phyloP scores from a whole-genome alignment of 371 early-diverging fungal genomes.

The Quaeritorhiza haematococci region DNA sequence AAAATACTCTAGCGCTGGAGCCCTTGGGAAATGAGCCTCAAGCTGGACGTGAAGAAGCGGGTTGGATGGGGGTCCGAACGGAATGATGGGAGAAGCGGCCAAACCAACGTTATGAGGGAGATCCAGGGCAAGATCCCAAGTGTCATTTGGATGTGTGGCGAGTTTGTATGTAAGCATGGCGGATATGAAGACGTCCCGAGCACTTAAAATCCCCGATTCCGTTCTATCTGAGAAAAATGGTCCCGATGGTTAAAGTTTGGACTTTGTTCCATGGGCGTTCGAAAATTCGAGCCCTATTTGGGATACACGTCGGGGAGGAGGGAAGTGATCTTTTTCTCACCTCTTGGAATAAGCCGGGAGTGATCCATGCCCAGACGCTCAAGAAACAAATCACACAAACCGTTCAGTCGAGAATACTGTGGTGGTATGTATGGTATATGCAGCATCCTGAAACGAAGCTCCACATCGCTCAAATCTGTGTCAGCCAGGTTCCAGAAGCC shows the following conservation, averaged over 20 bases:
- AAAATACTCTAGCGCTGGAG: constrained; percentile 44
- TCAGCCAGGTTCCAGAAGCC: too few species aligned
- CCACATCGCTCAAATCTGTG: constrained; percentile 26
- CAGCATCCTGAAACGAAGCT: constrained; percentile 56
- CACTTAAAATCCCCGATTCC: too few species aligned
- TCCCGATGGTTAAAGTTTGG: too few species aligned
- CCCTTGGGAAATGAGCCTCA: constrained; percentile 58
- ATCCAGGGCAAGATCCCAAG: background rate
- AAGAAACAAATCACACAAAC: constrained; percentile 50
- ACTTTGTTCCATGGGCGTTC: too few species aligned
- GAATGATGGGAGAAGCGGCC: constrained; percentile 23
- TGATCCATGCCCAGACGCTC: constrained; percentile 43
- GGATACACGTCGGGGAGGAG: too few species aligned
- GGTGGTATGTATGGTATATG: constrained; percentile 53
- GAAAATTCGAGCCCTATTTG: background rate
- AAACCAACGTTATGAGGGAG: too few species aligned
- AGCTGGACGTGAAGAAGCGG: constrained; percentile 60
- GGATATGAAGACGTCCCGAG: too few species aligned
- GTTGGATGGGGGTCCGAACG: constrained; percentile 70
- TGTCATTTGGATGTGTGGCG: background rate
- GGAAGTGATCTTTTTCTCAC: too few species aligned
- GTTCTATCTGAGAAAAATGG: too few species aligned
- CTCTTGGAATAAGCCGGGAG: too few species aligned
- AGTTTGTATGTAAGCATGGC: too few species aligned
- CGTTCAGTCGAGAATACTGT: constrained; percentile 51